Base-by-base conservation (phyloP, 345 rosid species). In the Arabis hirsuta region DNA sequence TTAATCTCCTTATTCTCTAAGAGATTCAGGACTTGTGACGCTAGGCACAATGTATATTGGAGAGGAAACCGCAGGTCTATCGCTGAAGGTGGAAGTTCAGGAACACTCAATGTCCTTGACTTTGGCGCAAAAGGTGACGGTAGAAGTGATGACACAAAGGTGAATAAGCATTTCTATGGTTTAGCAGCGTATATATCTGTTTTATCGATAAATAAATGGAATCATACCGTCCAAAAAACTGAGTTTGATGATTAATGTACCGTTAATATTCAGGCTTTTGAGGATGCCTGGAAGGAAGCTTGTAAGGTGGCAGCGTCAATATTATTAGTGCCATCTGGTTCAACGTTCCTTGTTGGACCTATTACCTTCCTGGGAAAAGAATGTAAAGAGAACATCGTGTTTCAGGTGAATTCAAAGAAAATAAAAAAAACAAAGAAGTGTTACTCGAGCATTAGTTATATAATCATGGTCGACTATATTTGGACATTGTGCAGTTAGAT, bases 51-150 rank as follows among this genome's bases (percentile, higher is more conserved):
- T 77, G 83, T 74, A 59, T 72, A 57, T 11, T 77, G 80, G 87
- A 65, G 63, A 52, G 57, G 38, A 72, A 74, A 69, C 39, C 59
- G 12, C 16, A 65, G 62, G 74, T 65, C 76, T 38, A 27, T 32
- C 2, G 73, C 59, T 29, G n/a, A 71, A 53, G 82, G 47, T 27
- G 66, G 26, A 2, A 64, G 53, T 59, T 67, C 83, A 5, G 50
- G 70, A 60, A 71, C 76, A 73, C 66, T 87, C 76, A 87, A 82
- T 78, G 93, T 88, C 46, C 48, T 90, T 14, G 71, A 82, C 55
- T 83, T 73, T 73, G 94, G 98, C 4, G 97, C 97, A 52, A 90
- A 85, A 84, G 97, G 98, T 52, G 92, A 88, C 59, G 96, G 98
- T 20, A 64, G 24, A 1, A 74, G 80, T 6, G 96, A 93, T 78